Base-by-base conservation (phyloP, 441 rosid genomes). In the Populus hybrid region DNA sequence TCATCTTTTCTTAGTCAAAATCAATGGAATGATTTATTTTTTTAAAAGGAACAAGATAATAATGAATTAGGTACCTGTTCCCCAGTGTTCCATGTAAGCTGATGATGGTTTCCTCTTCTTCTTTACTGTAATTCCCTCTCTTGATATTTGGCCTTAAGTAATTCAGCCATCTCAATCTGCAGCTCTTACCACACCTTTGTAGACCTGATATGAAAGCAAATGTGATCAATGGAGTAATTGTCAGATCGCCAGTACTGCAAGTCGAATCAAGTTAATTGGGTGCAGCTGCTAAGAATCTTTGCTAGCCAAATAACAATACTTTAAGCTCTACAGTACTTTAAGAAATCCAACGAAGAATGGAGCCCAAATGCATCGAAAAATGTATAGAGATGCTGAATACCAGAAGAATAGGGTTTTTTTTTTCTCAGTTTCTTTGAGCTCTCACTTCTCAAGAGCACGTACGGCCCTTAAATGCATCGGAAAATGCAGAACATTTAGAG, bases 131-230 rank as follows among this genome's bases (percentile, higher is more conserved):
- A 50, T 86, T 87, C 20, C 95, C 95, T 78, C 91, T 87, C 82
- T 84, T 89, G 72, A 89, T 76, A 38, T 88, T 76, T 1, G 95
- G 91, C 73, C 90, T 86, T 54, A 89, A 80, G 64, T 90, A 90
- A 80, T 90, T 90, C 86, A 90, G 63, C 92, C 92, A 89, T 67
- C 94, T 69, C 67, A 90, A 78, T 76, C 95, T 85, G 85, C 95
- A 91, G 69, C 95, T 91, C 72, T 91, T 91, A 10, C 95, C 95
- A 34, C 92, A 89, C 77, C 95, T 89, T 12, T 83, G 76, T 4
- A 90, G 80, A 4, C 92, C 92, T 90, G 80, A 73, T 76, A 57
- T 42, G 65, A 35, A 54, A 18, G 11, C 4, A 54, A 9, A 70
- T 30, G 20, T 70, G 28, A 36, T n/a, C 24, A 38, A 36, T 3